Evolutionary conservation across 2,329 filamentous ascomycete genomes (phyloP).

Genomic region (Calonectria honghensis): DNA sequence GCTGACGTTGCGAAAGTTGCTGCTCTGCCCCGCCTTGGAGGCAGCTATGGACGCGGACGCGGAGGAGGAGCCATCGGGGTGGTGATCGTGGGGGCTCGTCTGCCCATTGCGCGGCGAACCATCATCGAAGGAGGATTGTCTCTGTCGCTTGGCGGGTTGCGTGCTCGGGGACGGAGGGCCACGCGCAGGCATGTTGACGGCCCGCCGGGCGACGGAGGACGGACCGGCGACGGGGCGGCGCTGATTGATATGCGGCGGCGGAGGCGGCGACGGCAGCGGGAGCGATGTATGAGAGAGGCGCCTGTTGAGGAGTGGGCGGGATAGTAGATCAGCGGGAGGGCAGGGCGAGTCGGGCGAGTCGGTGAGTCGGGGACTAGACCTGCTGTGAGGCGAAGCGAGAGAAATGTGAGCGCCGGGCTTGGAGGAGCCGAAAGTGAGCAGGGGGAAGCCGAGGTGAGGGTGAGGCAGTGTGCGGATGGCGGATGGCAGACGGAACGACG

Average conservation of each 20-base stretch:
- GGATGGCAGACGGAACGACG: conserved; percentile 30
- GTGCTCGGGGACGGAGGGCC: conserved; percentile 71
- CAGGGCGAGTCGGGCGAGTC: conserved; percentile 25
- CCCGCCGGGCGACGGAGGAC: conserved; percentile 54
- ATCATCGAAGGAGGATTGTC: conserved; percentile 71
- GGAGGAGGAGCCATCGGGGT: conserved; percentile 58
- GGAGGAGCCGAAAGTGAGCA: conserved; percentile 22
- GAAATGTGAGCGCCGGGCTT: conserved; percentile 31
- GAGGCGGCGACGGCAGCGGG: neutral
- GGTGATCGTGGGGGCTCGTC: conserved; percentile 52
- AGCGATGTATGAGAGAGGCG: conserved; percentile 32
- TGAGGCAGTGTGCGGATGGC: conserved; percentile 30
- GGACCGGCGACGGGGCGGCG: conserved; percentile 46
- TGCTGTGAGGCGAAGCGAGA: conserved; percentile 31
- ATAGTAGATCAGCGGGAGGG: conserved; percentile 18
- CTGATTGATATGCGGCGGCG: conserved; percentile 28
- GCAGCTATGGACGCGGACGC: conserved; percentile 52
- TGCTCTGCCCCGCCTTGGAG: conserved; percentile 74
- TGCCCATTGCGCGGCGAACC: conserved; percentile 62
- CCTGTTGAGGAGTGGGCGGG: conserved; percentile 29
- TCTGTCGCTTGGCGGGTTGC: conserved; percentile 75
- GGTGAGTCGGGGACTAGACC: conserved; percentile 27
- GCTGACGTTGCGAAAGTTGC: conserved; percentile 89
- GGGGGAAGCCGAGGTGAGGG: conserved; percentile 31
- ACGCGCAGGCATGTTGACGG: conserved; percentile 63